These are phyloP conservation scores for Lentinus tigrinus DNA, from an alignment of 768 basidiomycete species.

Conservation along the genomic window DNA sequence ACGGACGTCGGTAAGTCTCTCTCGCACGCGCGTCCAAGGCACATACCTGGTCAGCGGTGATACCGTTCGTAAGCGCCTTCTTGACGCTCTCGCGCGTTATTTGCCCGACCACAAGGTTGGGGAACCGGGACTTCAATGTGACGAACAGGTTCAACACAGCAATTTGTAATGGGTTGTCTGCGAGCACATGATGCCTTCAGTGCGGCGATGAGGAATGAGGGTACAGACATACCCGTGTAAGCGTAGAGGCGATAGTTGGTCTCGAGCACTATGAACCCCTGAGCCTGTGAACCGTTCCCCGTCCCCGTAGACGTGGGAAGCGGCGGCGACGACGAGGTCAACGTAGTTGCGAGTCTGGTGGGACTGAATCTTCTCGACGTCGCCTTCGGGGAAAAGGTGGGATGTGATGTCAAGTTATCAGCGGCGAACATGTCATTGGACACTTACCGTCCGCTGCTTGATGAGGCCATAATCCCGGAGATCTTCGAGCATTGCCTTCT, in stretches of 20 bases:
- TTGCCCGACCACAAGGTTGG: conserved; percentile 94
- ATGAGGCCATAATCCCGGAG: conserved; percentile 93
- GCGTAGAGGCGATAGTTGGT: conserved; percentile 99
- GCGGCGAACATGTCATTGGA: not conserved
- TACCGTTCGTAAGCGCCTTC: conserved; percentile 90
- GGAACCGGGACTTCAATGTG: conserved; percentile 89
- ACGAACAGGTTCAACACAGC: conserved; percentile 95
- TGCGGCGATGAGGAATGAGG: not conserved
- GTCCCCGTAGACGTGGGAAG: conserved; percentile 61
- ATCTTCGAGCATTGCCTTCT: conserved; percentile 87
- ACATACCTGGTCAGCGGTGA: conserved; percentile 90
- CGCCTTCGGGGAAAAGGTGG: conserved; percentile 39
- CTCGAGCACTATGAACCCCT: conserved; percentile 95
- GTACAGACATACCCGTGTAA: conserved; percentile 71
- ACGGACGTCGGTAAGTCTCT: conserved; percentile 5
- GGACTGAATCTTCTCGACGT: conserved; percentile 85
- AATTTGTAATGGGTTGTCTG: conserved; percentile 94
- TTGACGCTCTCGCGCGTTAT: conserved; percentile 95
- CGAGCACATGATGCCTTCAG: conserved; percentile 11
- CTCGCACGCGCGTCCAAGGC: not conserved
- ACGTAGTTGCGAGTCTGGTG: conserved; percentile 89
- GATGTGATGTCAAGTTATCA: not conserved
- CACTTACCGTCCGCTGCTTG: conserved; percentile 74
- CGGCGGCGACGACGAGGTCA: conserved; percentile 87
- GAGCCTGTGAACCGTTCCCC: conserved; percentile 55